A percentile compares a stretch with the other conserved stretches of the same genome.
phyloP scores from a whole-genome alignment of 176 grass and related monocot genomes.

The Otatea glauca region DNA sequence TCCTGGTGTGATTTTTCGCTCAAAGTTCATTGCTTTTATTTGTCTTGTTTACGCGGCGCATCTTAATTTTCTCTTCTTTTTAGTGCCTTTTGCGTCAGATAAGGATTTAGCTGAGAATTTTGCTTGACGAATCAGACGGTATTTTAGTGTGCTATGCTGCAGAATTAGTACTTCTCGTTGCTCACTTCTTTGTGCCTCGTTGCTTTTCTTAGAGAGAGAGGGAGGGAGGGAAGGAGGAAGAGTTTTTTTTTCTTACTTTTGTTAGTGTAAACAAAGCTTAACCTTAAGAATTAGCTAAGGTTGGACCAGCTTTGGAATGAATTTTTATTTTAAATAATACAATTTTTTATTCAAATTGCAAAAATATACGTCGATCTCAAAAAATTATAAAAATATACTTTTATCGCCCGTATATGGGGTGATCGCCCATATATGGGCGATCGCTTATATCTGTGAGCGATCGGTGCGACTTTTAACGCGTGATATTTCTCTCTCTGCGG shows the following conservation, averaged over 20 bases:
- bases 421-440: too few relatives aligned
- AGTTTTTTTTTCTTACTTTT: background rate
- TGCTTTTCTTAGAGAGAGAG: background rate
- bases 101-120: background rate
- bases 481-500: too few relatives aligned
- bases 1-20: conserved; percentile 65
- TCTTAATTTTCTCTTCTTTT: conserved; percentile 18
- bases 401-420: too few relatives aligned
- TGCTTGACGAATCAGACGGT: conserved; percentile 1
- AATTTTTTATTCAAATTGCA: too few relatives aligned
- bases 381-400: too few relatives aligned
- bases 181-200: background rate
- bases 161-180: background rate
- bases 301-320: conserved; percentile 35
- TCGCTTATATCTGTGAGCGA: too few relatives aligned
- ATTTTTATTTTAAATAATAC: too few relatives aligned
- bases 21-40: background rate
- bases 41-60: background rate
- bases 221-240: too few relatives aligned
- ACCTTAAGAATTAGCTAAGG: conserved; percentile 9
- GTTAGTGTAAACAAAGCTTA: conserved; percentile 8
- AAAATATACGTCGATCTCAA: too few relatives aligned
- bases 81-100: background rate
- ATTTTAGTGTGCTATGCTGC: conserved; percentile 21
- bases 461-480: too few relatives aligned